Evolutionary conservation across 768 basidiomycete species (phyloP).

Genomic region (Pulveroboletus frians): DNA sequence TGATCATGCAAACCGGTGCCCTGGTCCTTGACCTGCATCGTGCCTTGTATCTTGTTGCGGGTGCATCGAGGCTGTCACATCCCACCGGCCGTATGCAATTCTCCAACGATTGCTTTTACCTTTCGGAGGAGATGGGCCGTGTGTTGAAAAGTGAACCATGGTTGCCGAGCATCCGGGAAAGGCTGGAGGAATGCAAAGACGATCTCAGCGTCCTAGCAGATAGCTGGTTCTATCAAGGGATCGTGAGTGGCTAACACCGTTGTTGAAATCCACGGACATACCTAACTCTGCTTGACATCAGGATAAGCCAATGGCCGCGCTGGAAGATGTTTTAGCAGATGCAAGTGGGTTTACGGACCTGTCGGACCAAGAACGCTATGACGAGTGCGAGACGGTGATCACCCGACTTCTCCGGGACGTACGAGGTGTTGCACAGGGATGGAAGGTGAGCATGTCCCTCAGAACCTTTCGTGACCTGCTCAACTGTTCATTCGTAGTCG

Average conservation of each 20-base stretch:
- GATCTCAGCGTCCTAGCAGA: slow-evolving; percentile 54
- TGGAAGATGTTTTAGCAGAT: slow-evolving; percentile 43
- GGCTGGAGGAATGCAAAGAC: slow-evolving; percentile 46
- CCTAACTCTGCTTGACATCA: slow-evolving; percentile 4
- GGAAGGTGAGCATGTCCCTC: slow-evolving; percentile 57
- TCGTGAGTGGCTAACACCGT: slow-evolving; percentile 44
- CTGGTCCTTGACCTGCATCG: slow-evolving; percentile 74
- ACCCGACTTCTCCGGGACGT: slow-evolving; percentile 59
- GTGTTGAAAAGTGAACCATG: slow-evolving; percentile 27
- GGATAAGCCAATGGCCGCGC: slow-evolving; percentile 19
- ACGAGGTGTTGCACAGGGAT: slow-evolving; percentile 54
- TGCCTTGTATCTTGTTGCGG: slow-evolving; percentile 69
- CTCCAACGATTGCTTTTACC: slow-evolving; percentile 76
- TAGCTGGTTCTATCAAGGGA: slow-evolving; percentile 63
- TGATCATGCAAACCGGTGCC: slow-evolving; percentile 57
- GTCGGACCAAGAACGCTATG: slow-evolving; percentile 66
- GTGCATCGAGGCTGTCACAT: slow-evolving; percentile 42
- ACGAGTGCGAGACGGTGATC: slow-evolving; percentile 69
- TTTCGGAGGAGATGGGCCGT: slow-evolving; percentile 45
- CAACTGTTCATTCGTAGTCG: slow-evolving; percentile 36
- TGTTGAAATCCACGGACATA: background rate
- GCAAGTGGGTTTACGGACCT: slow-evolving; percentile 67
- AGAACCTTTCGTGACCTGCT: background rate
- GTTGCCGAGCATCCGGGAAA: slow-evolving; percentile 35
- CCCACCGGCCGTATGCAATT: slow-evolving; percentile 63